phyloP scores from a whole-genome alignment of 2,329 filamentous ascomycete genomes.

The Diaporthe sp. region DNA sequence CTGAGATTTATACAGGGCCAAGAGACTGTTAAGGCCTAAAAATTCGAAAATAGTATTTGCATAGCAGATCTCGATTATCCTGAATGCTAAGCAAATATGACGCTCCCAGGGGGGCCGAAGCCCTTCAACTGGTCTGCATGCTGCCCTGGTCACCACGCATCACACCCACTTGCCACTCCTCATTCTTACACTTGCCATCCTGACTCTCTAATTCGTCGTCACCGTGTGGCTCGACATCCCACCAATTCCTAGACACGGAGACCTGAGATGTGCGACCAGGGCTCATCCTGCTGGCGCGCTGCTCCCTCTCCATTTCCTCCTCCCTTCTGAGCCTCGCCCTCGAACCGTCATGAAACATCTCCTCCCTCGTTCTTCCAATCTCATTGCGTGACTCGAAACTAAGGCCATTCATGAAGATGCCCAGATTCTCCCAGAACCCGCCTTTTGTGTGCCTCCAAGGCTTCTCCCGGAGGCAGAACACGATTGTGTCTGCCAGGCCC shows the following conservation, averaged over 20 bases:
- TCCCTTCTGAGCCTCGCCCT: conserved; percentile 62
- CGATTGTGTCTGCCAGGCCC: conserved; percentile 74
- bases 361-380: conserved; percentile 62
- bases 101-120: neutral
- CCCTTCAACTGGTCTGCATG: neutral
- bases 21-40: conserved; percentile 34
- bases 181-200: conserved; percentile 1
- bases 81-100: neutral
- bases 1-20: conserved; percentile 76
- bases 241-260: conserved; percentile 48
- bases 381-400: conserved; percentile 31
- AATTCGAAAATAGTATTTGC: neutral
- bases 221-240: conserved; percentile 49
- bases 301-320: conserved; percentile 52
- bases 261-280: conserved; percentile 42
- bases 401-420: conserved; percentile 40
- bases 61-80: neutral
- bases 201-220: conserved; percentile 42
- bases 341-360: conserved; percentile 64
- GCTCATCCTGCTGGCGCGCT: conserved; percentile 38
- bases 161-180: neutral
- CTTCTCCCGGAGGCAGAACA: conserved; percentile 78
- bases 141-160: neutral
- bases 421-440: conserved; percentile 49
- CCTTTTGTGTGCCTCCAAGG: conserved; percentile 72